Evolutionary conservation across 129 eudicot species (phyloP).

Genomic region (Scalesia atractyloides): DNA sequence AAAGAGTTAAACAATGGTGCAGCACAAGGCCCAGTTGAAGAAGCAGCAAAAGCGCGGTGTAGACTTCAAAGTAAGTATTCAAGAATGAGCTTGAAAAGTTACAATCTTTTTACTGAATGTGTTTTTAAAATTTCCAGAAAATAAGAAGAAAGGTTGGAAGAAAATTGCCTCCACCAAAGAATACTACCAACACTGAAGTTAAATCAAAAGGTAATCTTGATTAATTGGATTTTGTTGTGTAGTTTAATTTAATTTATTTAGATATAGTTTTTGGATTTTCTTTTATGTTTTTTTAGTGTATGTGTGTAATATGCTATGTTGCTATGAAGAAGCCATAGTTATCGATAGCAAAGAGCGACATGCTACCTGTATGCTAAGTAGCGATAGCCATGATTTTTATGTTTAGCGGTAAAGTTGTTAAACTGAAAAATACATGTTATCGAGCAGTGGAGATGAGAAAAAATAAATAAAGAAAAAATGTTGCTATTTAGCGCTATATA

Average conservation of each 20-base stretch:
- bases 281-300: background rate
- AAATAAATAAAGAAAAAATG: no score
- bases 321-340: no score
- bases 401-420: no score
- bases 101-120: background rate
- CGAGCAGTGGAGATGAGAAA: no score
- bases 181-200: constrained; percentile 83
- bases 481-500: no score
- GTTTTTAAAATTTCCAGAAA: constrained; percentile 55
- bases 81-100: background rate
- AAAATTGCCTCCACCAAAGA: constrained; percentile 86
- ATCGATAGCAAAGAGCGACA: no score
- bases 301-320: no score
- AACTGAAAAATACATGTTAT: no score
- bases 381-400: no score
- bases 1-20: constrained; percentile 50
- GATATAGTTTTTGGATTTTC: background rate
- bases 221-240: background rate
- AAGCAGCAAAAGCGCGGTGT: constrained; percentile 71
- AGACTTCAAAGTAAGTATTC: constrained; percentile 67
- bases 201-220: constrained; percentile 64
- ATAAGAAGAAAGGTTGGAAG: constrained; percentile 79
- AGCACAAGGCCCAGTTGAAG: constrained; percentile 63
- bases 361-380: no score
- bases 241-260: background rate